A percentile compares a stretch with the other conserved stretches of the same genome.
Conservation (phyloP, 352 stramenopile genomes). For the Globisporangium barbulae region DNA sequence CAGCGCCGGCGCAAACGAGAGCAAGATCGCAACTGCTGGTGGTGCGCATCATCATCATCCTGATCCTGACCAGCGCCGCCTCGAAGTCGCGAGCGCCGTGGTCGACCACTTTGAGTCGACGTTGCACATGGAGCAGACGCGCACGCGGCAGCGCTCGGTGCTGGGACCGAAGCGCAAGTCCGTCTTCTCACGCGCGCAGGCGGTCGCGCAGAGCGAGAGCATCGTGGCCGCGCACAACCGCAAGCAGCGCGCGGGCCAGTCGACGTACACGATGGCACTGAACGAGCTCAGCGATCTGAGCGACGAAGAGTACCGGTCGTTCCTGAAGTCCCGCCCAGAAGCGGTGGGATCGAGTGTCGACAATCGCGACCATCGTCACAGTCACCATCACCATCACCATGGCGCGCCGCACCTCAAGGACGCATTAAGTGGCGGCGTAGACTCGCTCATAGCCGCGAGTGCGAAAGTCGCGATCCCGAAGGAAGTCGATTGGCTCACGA, state of each 20-base stretch:
- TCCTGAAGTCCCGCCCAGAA: slow-evolving; percentile 50
- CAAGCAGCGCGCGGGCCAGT: slow-evolving; percentile 31
- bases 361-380: slow-evolving; percentile 10
- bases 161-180: slow-evolving; percentile 48
- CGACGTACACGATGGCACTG: slow-evolving; percentile 52
- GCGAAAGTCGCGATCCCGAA: slow-evolving; percentile 29
- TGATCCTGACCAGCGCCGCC: background rate
- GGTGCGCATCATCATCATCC: background rate
- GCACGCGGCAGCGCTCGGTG: slow-evolving; percentile 13
- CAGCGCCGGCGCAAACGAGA: background rate
- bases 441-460: slow-evolving; percentile 22
- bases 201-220: slow-evolving; percentile 36
- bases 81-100: slow-evolving; percentile 1
- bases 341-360: background rate
- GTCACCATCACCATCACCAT: background rate
- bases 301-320: slow-evolving; percentile 57
- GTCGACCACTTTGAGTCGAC: slow-evolving; percentile 11
- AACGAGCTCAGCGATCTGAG: slow-evolving; percentile 72
- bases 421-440: background rate
- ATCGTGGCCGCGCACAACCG: slow-evolving; percentile 50
- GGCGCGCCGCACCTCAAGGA: slow-evolving; percentile 6
- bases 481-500: slow-evolving; percentile 67
- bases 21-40: background rate
- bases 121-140: slow-evolving; percentile 7
- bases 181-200: slow-evolving; percentile 33